Percentiles rank a stretch among this genome's conserved stretches.
Conservation (phyloP, 768 basidiomycete species). For the Serpula lacrymans region DNA sequence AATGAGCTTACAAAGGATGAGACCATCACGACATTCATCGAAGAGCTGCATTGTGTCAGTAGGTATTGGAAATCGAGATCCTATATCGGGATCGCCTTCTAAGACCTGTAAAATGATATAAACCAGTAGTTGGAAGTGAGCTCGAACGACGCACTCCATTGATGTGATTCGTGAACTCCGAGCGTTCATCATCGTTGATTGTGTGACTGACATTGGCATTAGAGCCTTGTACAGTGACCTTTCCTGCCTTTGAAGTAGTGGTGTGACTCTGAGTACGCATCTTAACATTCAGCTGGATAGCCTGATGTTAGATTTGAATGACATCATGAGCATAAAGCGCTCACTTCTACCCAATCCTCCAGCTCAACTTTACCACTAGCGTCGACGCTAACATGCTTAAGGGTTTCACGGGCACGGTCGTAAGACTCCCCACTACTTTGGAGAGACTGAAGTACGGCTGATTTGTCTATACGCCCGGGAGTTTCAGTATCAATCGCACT, state of each 20-base stretch:
- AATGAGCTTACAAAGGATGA: constrained; percentile 97
- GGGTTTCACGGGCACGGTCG: constrained; percentile 82
- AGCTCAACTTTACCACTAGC: constrained; percentile 94
- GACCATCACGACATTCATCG: constrained; percentile 93
- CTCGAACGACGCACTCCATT: constrained; percentile 64
- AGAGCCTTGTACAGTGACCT: constrained; percentile 91
- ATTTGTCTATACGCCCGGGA: constrained; percentile 81
- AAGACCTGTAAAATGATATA: constrained; percentile 60
- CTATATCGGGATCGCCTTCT: constrained; percentile 85
- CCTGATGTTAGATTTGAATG: constrained; percentile 15
- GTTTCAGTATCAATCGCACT: constrained; percentile 76
- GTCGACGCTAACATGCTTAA: constrained; percentile 93
- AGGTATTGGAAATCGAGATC: constrained; percentile 82
- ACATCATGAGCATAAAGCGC: constrained; percentile 23
- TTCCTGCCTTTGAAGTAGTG: constrained; percentile 68
- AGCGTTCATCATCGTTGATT: constrained; percentile 93
- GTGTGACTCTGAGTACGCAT: constrained; percentile 50
- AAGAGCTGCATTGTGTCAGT: constrained; percentile 98
- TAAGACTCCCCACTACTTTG: constrained; percentile 85
- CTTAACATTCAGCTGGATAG: constrained; percentile 72
- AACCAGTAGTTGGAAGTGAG: constrained; percentile 2
- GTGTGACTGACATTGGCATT: constrained; percentile 96
- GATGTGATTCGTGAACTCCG: constrained; percentile 98
- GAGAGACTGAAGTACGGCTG: constrained; percentile 72
- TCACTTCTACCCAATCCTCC: constrained; percentile 97